Base-by-base conservation (phyloP, 306 rosid genomes). In the Prosopis cineraria region DNA sequence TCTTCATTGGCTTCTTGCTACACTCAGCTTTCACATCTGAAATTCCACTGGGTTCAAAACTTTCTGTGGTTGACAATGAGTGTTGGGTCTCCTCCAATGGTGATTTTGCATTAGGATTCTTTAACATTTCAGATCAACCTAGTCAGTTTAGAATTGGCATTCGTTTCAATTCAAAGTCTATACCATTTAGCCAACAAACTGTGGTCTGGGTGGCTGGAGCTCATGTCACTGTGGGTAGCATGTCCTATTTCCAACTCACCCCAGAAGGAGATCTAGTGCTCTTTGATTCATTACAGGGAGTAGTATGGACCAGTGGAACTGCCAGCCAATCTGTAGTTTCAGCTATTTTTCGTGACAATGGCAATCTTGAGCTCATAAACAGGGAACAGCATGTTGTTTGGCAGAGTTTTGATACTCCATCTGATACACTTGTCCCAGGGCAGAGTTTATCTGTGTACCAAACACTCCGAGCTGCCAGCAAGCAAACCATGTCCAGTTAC, bases 401-500 rank as follows among this genome's bases (percentile, higher is more conserved):
- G 98, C 93, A 93, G 76, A 93, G 96, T 85, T 93, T 93, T 66
- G 81, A 78, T 74, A 68, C 69, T 72, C 98, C 98, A 33, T 84
- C 90, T 45, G 94, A 93, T 82, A 88, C 91, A 14, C 98, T 93
- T 63, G 89, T 93, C 74, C 96, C 98, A 4, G 91, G 93, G 65
- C 98, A 93, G 87, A 85, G 77, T 66, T 87, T 93, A 68, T 74
- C 90, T 69, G 82, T 70, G 25, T 27, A 30, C 29, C 73, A 88
- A 56, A 73, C 13, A 7, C 96, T 93, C 71, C 85, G 96, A 3
- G 90, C 96, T 64, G 84, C 90, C 10, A 84, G 94, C 78, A 79
- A 58, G 78, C 74, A 75, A 62, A 73, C 74, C 1, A 16, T 55
- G 66, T 84, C 91, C 25, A 93, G 98, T 85, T 88, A 84, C 83